Base-by-base conservation (phyloP, 2,329 filamentous ascomycete species). In the Paramyrothecium sp. region DNA sequence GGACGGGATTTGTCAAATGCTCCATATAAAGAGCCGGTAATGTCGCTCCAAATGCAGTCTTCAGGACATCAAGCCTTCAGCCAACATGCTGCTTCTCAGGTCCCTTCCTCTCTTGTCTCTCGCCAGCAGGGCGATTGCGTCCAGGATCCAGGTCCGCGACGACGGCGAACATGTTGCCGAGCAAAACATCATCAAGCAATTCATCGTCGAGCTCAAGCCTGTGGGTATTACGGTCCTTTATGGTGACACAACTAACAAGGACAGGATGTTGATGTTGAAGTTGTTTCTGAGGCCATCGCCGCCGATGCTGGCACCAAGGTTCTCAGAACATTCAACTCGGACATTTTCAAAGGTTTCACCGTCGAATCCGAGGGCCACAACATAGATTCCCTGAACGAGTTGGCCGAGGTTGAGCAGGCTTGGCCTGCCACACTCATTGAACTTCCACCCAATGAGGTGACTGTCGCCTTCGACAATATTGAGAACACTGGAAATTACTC, bases 321-420 rank as follows among this genome's bases (percentile, higher is more conserved):
- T 22, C 21, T 54, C 30, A 47, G 53, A 19, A 51, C 58, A 11
- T 60, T 57, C 30, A 48, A 60, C 17, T 59, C 56, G 30, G 54
- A 59, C 17, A 48, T 67, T 49, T 67, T 67, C 49, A 62, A 55
- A 17, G 65, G 64, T 7, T 60, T 61, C n/a, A 63, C 58, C 30
- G 52, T 68, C 49, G 60, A 63, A 58, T 57, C 54, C 1, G 46
- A 58, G 2, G 54, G 34, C 3, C 53, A 56, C n/a, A 60, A 58
- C 51, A 23, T 64, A 30, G 63, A 67, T 47, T 53, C 30, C 20
- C 55, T 68, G 3, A 46, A 52, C 5, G 30, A 54, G 2, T 51
- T 68, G 12, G 55, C 61, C 8, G 63, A 63, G 7, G 60, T 68
- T 23, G 48, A 60, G 20, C 58, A 59, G 10, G 65, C 63, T 34